Conservation (phyloP, 192 early-diverging fungal species). For the Borealophlyctis nickersoniae region DNA sequence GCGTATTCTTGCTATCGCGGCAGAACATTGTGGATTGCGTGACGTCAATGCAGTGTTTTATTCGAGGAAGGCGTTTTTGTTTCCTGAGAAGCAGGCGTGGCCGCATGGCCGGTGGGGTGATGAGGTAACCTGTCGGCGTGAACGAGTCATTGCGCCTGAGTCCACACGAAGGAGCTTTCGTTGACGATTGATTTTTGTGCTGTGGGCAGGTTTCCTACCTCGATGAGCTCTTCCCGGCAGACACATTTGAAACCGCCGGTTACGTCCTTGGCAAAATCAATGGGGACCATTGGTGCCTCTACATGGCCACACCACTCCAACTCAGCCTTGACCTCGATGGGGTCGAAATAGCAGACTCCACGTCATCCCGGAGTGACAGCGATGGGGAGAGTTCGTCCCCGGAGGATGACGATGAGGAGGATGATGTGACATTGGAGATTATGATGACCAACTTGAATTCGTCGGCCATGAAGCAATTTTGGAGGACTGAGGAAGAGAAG, state of each 20-base stretch:
- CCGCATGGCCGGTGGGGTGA: slow-evolving; percentile 90
- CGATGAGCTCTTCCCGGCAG: slow-evolving; percentile 46
- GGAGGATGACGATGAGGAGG: slow-evolving; percentile 45
- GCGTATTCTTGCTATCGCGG: slow-evolving; percentile 79
- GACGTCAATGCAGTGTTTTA: slow-evolving; percentile 86
- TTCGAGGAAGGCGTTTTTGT: slow-evolving; percentile 95
- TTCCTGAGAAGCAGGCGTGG: slow-evolving; percentile 83
- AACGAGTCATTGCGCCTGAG: too few relatives aligned
- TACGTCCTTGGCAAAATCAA: slow-evolving; percentile 93
- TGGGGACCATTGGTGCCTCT: slow-evolving; percentile 95
- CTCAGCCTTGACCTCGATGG: slow-evolving; percentile 44
- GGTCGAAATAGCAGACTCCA: slow-evolving; percentile 21
- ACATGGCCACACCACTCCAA: slow-evolving; percentile 71
- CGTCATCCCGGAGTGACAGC: slow-evolving; percentile 22
- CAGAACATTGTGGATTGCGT: slow-evolving; percentile 55
- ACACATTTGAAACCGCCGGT: slow-evolving; percentile 57
- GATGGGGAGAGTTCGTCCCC: slow-evolving; percentile 26
- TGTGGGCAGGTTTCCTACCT: slow-evolving; percentile 42
- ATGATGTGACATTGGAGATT: slow-evolving; percentile 94
- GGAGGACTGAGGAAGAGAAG: slow-evolving; percentile 53
- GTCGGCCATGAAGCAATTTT: slow-evolving; percentile 76
- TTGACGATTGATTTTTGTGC: slow-evolving; percentile 2
- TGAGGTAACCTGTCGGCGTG: slow-evolving; percentile 76
- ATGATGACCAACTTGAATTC: slow-evolving; percentile 90
- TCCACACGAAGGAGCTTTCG: too few relatives aligned